Conservation (phyloP, 2,329 filamentous ascomycete genomes). For the Fusarium sterilihyphosum region DNA sequence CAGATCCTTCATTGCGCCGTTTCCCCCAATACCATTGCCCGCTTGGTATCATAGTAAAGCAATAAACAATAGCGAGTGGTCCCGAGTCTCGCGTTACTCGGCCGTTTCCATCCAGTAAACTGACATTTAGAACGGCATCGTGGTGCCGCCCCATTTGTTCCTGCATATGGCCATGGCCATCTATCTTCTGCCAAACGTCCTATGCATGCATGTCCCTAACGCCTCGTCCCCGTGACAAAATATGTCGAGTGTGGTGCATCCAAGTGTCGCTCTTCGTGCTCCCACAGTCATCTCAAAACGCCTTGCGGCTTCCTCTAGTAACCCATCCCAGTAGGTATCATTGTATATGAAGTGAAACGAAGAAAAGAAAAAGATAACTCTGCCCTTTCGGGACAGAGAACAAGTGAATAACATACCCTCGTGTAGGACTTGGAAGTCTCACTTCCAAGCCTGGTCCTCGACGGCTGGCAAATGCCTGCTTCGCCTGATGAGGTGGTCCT, state of each 20-base stretch:
- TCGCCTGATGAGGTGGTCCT: constrained; percentile 45
- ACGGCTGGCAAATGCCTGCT: constrained; percentile 51
- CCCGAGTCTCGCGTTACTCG: constrained; percentile 35
- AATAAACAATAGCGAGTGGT: constrained; percentile 39
- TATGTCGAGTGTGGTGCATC: constrained; percentile 41
- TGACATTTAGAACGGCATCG: constrained; percentile 22
- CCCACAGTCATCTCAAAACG: constrained; percentile 40
- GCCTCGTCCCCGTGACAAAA: constrained; percentile 35
- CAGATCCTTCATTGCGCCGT: constrained; percentile 34
- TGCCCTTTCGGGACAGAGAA: constrained; percentile 39
- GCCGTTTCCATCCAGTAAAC: constrained; percentile 19
- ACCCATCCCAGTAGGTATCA: constrained; percentile 50
- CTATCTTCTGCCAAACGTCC: constrained; percentile 20
- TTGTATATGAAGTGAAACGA: constrained; percentile 44
- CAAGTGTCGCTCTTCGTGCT: constrained; percentile 45
- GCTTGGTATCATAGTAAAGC: constrained; percentile 40
- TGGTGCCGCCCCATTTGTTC: constrained; percentile 38
- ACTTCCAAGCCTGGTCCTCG: constrained; percentile 26
- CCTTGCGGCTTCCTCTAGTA: constrained; percentile 56
- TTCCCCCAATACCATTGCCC: constrained; percentile 38
- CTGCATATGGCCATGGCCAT: constrained; percentile 37
- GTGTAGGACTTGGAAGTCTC: constrained; percentile 1
- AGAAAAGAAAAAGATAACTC: constrained; percentile 11
- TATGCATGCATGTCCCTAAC: constrained; percentile 39
- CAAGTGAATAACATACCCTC: constrained; percentile 32